These are phyloP conservation scores for Musa beccarii DNA, from an alignment of 176 grass and related monocot genomes.

Conservation along the genomic window DNA sequence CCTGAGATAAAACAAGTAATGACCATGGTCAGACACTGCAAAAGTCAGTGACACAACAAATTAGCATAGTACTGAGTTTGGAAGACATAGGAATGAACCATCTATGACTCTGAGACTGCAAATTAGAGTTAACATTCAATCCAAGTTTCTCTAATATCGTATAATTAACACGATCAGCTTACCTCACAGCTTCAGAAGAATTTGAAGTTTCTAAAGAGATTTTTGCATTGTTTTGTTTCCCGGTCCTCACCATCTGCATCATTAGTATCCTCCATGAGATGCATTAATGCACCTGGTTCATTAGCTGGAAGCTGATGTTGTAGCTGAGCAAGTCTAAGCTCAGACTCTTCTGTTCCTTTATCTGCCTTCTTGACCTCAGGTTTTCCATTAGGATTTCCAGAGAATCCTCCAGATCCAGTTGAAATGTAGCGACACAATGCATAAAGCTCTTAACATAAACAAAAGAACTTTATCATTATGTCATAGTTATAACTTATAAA, in stretches of 20 bases:
- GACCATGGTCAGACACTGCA: too few relatives aligned
- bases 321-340: slow-evolving; percentile 81
- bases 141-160: background rate
- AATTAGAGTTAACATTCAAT: background rate
- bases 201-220: slow-evolving; percentile 79
- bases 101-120: background rate
- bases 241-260: slow-evolving; percentile 42
- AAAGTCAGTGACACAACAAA: background rate
- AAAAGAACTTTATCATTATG: background rate
- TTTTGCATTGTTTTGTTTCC: slow-evolving; percentile 60
- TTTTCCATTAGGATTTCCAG: slow-evolving; percentile 33
- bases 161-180: background rate
- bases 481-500: background rate
- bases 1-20: slow-evolving; percentile 31
- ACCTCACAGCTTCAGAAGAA: slow-evolving; percentile 94
- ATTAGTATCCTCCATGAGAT: slow-evolving; percentile 75
- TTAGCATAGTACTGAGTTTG: background rate
- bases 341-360: slow-evolving; percentile 50
- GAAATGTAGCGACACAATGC: slow-evolving; percentile 72
- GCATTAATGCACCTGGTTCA: slow-evolving; percentile 89
- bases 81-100: background rate
- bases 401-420: slow-evolving; percentile 31
- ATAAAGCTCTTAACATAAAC: slow-evolving; percentile 66
- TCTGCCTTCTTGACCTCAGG: slow-evolving; percentile 31
- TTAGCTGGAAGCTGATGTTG: slow-evolving; percentile 85